Conservation (phyloP, 2,329 filamentous ascomycete genomes). For the Pseudogymnoascus sp. region DNA sequence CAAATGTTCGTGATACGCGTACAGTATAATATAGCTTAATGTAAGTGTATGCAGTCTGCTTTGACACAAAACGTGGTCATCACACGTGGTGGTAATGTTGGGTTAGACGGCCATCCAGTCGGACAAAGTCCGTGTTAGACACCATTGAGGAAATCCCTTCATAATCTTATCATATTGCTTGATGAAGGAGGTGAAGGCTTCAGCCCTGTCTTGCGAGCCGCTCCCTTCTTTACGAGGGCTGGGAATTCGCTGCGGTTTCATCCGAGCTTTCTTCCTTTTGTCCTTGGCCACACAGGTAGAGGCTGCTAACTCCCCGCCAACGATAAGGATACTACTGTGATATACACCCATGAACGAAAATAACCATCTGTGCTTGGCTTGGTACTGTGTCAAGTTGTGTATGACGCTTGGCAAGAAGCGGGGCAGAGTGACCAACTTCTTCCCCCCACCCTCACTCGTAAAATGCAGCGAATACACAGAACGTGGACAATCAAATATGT, state of each 20-base stretch:
- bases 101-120: background rate
- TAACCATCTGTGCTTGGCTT: background rate
- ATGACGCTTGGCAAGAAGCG: constrained; percentile 1
- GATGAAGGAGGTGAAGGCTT: background rate
- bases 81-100: background rate
- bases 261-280: constrained; percentile 3
- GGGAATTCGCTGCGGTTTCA: background rate
- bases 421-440: background rate
- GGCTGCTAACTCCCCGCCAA: background rate
- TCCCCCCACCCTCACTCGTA: background rate
- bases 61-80: background rate
- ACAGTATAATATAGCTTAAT: too few relatives aligned
- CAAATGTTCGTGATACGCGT: background rate
- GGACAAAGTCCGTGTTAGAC: background rate
- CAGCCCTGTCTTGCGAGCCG: background rate
- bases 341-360: background rate
- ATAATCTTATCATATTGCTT: constrained; percentile 6
- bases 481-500: background rate
- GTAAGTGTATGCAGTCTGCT: background rate
- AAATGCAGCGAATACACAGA: background rate
- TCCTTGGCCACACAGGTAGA: background rate
- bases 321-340: background rate
- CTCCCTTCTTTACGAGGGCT: background rate
- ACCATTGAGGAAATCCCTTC: background rate
- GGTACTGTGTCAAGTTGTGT: constrained; percentile 4